Conservation (phyloP, 352 stramenopile species). For the Pythium guiyangense region DNA sequence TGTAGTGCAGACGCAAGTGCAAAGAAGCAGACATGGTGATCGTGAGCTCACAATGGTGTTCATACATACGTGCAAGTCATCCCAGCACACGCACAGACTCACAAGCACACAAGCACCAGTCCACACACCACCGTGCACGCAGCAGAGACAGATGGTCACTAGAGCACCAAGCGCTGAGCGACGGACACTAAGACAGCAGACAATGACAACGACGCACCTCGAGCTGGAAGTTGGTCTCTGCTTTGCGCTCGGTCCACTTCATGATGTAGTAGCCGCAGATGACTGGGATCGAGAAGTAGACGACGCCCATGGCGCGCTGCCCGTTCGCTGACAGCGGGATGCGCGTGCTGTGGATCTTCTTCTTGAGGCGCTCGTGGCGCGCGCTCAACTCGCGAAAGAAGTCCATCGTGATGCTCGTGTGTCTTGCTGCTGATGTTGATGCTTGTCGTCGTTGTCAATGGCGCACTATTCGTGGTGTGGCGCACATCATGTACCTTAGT, state of each 20-base stretch:
- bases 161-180: too few species aligned
- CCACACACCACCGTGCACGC: background rate
- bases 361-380: slow-evolving; percentile 88
- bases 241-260: slow-evolving; percentile 82
- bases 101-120: background rate
- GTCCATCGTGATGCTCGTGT: too few species aligned
- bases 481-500: too few species aligned
- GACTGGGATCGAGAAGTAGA: slow-evolving; percentile 90
- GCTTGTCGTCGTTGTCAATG: too few species aligned
- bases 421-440: too few species aligned
- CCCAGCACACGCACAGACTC: background rate
- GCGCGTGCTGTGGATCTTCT: slow-evolving; percentile 87
- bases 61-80: too few species aligned
- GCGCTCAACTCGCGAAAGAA: slow-evolving; percentile 67
- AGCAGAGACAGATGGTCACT: background rate
- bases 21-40: background rate
- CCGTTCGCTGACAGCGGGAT: slow-evolving; percentile 88
- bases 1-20: slow-evolving; percentile 14
- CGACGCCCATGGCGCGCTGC: slow-evolving; percentile 78
- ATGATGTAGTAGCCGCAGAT: slow-evolving; percentile 90
- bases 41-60: too few species aligned
- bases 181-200: too few species aligned
- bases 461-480: too few species aligned
- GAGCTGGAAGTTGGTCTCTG: slow-evolving; percentile 68
- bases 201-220: slow-evolving; percentile 49